Evolutionary conservation across 352 stramenopile species (phyloP).

Genomic region (Peronospora tabacina): DNA sequence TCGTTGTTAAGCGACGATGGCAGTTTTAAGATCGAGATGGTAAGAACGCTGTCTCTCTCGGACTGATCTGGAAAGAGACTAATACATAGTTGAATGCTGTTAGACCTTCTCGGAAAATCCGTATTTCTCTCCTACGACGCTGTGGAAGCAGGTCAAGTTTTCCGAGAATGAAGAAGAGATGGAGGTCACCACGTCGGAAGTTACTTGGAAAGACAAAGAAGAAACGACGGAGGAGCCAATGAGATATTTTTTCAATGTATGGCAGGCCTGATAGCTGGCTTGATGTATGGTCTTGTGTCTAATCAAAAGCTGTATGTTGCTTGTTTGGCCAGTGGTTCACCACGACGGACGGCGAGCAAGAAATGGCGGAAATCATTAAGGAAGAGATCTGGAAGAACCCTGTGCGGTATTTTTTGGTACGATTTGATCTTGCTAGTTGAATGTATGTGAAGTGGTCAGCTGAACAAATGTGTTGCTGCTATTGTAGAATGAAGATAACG

Average conservation of each 20-base stretch:
- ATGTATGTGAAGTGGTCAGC: neutral
- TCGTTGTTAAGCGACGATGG: constrained; percentile 54
- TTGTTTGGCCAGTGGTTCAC: constrained; percentile 39
- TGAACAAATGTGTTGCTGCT: constrained; percentile 4
- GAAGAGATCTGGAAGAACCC: constrained; percentile 75
- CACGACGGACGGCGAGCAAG: constrained; percentile 45
- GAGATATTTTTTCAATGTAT: constrained; percentile 51
- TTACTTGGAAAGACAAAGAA: constrained; percentile 56
- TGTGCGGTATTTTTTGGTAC: constrained; percentile 48
- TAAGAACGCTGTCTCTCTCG: constrained; percentile 9
- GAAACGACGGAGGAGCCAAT: constrained; percentile 46
- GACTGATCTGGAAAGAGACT: neutral
- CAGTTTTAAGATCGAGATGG: constrained; percentile 69
- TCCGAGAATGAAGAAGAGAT: constrained; percentile 59
- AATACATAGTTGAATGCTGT: constrained; percentile 3
- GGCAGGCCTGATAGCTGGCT: neutral
- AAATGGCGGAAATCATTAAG: constrained; percentile 70
- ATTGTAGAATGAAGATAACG: constrained; percentile 36
- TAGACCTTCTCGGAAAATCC: constrained; percentile 68
- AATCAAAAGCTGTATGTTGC: constrained; percentile 1
- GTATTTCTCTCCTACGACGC: constrained; percentile 38
- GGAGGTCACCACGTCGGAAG: constrained; percentile 39
- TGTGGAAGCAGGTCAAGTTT: constrained; percentile 72
- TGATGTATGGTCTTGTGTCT: neutral
- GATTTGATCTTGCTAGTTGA: constrained; percentile 1